These are phyloP conservation scores for Saccharomycopsis fermentans DNA, from an alignment of 805 yeast genomes.

Conservation along the genomic window DNA sequence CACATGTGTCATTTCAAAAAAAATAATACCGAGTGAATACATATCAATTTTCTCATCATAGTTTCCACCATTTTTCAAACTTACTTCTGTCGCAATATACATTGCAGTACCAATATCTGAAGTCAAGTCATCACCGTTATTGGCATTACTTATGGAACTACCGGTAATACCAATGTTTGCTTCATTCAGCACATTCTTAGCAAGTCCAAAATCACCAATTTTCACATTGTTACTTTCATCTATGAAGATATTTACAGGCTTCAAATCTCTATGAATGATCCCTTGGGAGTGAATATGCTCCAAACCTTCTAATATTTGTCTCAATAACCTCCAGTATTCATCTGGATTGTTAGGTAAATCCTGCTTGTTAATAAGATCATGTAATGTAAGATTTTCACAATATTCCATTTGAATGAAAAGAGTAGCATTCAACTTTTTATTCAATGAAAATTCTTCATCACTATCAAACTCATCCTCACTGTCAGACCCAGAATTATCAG, in stretches of 20 bases:
- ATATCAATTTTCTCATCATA: constrained; percentile 93
- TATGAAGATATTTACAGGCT: constrained; percentile 92
- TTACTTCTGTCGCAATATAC: constrained; percentile 84
- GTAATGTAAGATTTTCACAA: constrained; percentile 87
- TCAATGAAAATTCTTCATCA: neutral
- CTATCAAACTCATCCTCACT: constrained; percentile 15
- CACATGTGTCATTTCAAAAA: constrained; percentile 87
- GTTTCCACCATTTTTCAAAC: constrained; percentile 51
- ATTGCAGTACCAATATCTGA: constrained; percentile 91
- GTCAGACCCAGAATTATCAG: constrained; percentile 21
- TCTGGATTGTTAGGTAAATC: constrained; percentile 60
- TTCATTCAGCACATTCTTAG: constrained; percentile 69
- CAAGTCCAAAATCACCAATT: constrained; percentile 95
- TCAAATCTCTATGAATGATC: constrained; percentile 88
- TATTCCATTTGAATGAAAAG: constrained; percentile 97
- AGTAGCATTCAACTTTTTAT: constrained; percentile 44
- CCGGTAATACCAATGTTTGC: constrained; percentile 23
- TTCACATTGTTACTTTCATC: constrained; percentile 83
- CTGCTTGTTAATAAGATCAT: constrained; percentile 66
- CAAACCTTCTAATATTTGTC: constrained; percentile 84
- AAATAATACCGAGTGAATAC: constrained; percentile 89
- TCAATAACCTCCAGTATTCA: constrained; percentile 82
- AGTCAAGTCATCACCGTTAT: constrained; percentile 60
- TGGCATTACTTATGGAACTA: constrained; percentile 19
- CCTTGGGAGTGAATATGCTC: constrained; percentile 89